Percentiles rank a stretch among this genome's conserved stretches.
Conservation (phyloP, 805 yeast genomes). For the Middelhovenomyces tepae region DNA sequence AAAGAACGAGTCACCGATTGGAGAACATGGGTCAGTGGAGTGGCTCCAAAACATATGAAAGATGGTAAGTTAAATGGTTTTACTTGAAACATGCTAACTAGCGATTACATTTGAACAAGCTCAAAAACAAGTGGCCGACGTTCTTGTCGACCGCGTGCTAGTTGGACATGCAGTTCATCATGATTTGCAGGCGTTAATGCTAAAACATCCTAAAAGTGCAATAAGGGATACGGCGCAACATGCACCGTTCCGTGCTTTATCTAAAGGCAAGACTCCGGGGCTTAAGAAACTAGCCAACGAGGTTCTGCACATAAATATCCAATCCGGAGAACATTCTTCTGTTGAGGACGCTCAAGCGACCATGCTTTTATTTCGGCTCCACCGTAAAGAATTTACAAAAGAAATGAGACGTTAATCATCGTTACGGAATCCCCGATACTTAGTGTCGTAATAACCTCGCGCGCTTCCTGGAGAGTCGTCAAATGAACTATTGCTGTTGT, state of each 20-base stretch:
- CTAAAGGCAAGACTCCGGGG: conserved; percentile 65
- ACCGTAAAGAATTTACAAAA: no score
- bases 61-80: no score
- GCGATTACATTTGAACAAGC: conserved; percentile 61
- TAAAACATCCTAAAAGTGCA: conserved; percentile 56
- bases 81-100: no score
- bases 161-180: conserved; percentile 84
- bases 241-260: conserved; percentile 45
- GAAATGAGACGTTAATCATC: no score
- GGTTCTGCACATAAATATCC: conserved; percentile 53
- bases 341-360: conserved; percentile 88
- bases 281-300: conserved; percentile 56
- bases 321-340: conserved; percentile 70
- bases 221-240: conserved; percentile 71
- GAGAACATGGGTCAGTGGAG: conserved; percentile 91
- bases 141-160: conserved; percentile 40
- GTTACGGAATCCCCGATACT: no score
- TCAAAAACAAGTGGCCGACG: conserved; percentile 43
- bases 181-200: conserved; percentile 58
- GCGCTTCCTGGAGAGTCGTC: no score
- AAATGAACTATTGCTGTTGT: conserved; percentile 5
- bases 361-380: conserved; percentile 74
- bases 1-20: conserved; percentile 72
- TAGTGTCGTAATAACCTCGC: no score
- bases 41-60: conserved; percentile 59